phyloP scores from a whole-genome alignment of 768 basidiomycete genomes.

The Clitopilus passeckerianus region DNA sequence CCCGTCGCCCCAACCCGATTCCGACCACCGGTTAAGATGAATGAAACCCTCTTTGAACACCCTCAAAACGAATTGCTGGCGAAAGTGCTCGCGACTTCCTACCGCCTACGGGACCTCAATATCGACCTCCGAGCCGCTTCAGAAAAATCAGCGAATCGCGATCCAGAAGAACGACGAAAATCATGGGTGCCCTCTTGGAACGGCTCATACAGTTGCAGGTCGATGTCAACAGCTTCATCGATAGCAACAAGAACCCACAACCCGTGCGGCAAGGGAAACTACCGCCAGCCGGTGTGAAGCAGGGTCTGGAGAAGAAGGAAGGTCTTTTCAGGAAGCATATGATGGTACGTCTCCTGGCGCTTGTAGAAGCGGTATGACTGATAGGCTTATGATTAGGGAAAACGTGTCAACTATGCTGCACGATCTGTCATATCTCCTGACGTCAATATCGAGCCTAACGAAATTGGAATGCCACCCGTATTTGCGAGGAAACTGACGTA shows the following conservation, averaged over 20 bases:
- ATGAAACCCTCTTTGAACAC: constrained; percentile 91
- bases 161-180: constrained; percentile 46
- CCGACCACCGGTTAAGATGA: constrained; percentile 89
- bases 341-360: constrained; percentile 68
- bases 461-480: constrained; percentile 96
- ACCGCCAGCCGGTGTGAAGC: constrained; percentile 92
- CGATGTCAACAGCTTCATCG: constrained; percentile 96
- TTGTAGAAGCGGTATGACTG: background rate
- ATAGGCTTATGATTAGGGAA: constrained; percentile 55
- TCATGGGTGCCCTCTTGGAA: constrained; percentile 71
- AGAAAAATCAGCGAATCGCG: constrained; percentile 48
- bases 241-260: constrained; percentile 91
- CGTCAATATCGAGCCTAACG: constrained; percentile 97
- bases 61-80: constrained; percentile 90
- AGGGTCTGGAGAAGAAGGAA: constrained; percentile 97
- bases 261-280: constrained; percentile 83
- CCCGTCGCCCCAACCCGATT: constrained; percentile 94
- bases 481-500: constrained; percentile 97
- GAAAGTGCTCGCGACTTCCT: constrained; percentile 75
- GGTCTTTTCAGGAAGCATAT: constrained; percentile 97
- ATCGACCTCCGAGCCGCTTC: constrained; percentile 56
- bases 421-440: constrained; percentile 99
- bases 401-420: constrained; percentile 98
- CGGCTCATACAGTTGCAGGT: constrained; percentile 85
- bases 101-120: constrained; percentile 75